Evolutionary conservation across 768 basidiomycete genomes (phyloP), one percentile per base, ranked within the genome.

Genomic region (Agaricus blazei): DNA sequence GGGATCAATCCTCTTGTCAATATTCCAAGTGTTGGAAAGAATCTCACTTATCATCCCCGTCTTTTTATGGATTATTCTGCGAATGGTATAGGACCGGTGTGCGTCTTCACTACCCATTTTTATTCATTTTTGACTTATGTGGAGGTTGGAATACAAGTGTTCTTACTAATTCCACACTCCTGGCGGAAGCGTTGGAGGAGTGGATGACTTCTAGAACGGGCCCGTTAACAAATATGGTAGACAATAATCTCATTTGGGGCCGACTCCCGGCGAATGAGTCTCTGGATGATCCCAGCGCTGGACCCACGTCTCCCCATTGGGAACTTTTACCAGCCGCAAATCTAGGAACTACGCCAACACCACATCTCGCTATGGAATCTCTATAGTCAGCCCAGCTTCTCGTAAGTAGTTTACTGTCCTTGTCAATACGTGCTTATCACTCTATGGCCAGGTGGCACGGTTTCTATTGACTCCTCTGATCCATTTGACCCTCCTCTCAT

Each of bases 1-100:
- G 63, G 63, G 12, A 64, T 72, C 48, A 38, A 60, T 23, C 42
- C 66, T 5, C 37, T 68, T 28, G 60, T 68, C 31, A 50, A 69
- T 44, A 47, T 64, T 12, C 65, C 71, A 12, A 59, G 61, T 37
- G 67, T 72, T 23, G 70, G 71, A 4, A 58, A 63, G 50, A 64
- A 68, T 47, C 48, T 72, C 43, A 57, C 60, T 15, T 68, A 69
- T 56, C 69, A 70, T 27, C 52, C 63, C 1, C 44, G 60, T 9
- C 52, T 62, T 15, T 11, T 34, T 8, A 31, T 56, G 19, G 27
- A 51, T 1, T 65, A 57, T 53, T 45, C 26, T 12, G 60, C 62
- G 24, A 62, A 58, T 40, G 34, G 57, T 9, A 60, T 58, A 15
- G 53, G 56, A 34, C 31, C 31, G 8, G 11, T 8, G 31, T 34